phyloP scores from a whole-genome alignment of 2,329 filamentous ascomycete species.

The Pyricularia pennisetigena region DNA sequence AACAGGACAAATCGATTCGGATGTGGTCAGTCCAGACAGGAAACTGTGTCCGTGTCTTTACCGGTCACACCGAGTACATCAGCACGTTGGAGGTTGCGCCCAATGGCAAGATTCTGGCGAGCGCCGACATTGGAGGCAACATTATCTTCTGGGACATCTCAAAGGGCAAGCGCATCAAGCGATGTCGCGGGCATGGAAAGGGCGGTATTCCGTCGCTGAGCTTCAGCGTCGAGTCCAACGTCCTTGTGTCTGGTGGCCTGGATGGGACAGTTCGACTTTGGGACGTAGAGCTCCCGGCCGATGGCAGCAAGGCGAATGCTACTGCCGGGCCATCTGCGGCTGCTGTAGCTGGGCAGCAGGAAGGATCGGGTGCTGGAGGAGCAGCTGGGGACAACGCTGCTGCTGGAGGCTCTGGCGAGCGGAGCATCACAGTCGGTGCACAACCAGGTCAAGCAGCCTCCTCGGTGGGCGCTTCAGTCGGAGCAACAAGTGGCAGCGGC shows the following conservation, averaged over 20 bases:
- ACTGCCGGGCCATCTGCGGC: slow-evolving; percentile 8
- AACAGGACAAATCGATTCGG: slow-evolving; percentile 76
- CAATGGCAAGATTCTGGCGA: slow-evolving; percentile 84
- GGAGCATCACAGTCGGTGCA: slow-evolving; percentile 28
- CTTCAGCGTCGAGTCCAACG: slow-evolving; percentile 86
- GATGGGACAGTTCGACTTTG: slow-evolving; percentile 90
- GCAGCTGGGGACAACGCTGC: slow-evolving; percentile 23
- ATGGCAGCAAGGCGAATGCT: slow-evolving; percentile 48
- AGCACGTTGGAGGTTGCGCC: slow-evolving; percentile 77
- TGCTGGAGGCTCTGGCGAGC: slow-evolving; percentile 27
- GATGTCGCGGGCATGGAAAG: slow-evolving; percentile 86
- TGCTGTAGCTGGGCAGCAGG: slow-evolving; percentile 5
- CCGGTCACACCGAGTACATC: slow-evolving; percentile 81
- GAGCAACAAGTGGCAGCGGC: slow-evolving; percentile 19
- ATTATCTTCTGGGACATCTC: slow-evolving; percentile 92
- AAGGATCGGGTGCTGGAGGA: slow-evolving; percentile 21
- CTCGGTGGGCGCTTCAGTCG: slow-evolving; percentile 20
- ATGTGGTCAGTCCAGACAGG: slow-evolving; percentile 96
- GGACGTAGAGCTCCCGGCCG: slow-evolving; percentile 71
- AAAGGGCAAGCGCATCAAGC: slow-evolving; percentile 79
- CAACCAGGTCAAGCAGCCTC: slow-evolving; percentile 33
- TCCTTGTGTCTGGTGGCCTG: slow-evolving; percentile 81
- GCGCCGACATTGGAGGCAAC: slow-evolving; percentile 76
- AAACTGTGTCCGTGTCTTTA: slow-evolving; percentile 81
- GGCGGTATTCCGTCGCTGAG: slow-evolving; percentile 89